These are phyloP conservation scores for Vitis rotundifolia DNA, from an alignment of 164 flowering plant genomes.

Conservation along the genomic window DNA sequence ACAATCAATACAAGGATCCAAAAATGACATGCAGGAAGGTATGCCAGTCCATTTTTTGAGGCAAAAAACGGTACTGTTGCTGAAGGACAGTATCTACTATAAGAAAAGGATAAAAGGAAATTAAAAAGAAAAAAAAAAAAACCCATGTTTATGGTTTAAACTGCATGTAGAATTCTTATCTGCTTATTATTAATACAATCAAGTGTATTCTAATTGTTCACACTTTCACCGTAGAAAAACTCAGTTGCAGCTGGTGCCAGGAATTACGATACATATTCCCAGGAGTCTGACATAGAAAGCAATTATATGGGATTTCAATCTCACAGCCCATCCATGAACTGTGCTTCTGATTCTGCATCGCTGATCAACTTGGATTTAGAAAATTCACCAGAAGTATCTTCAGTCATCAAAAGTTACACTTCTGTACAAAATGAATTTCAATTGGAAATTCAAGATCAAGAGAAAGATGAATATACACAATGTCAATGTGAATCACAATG, in stretches of 20 bases:
- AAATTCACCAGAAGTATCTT: conserved; percentile 22
- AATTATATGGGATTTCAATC: conserved; percentile 20
- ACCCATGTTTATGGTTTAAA: too few relatives aligned
- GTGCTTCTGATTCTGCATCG: conserved; percentile 14
- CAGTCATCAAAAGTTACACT: conserved; percentile 8
- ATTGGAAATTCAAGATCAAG: conserved; percentile 8
- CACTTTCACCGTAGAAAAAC: conserved; percentile 23
- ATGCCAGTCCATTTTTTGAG: background rate
- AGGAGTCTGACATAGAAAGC: conserved; percentile 46
- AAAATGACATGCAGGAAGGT: conserved; percentile 27
- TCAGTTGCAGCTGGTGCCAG: conserved; percentile 12
- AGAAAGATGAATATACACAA: conserved; percentile 2
- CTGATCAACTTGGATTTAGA: conserved; percentile 16
- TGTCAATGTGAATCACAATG: background rate
- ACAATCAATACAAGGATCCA: conserved; percentile 18
- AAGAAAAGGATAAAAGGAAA: background rate
- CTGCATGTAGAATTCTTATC: background rate
- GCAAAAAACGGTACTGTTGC: background rate
- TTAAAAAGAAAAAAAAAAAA: too few relatives aligned
- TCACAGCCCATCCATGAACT: conserved; percentile 15
- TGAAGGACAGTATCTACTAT: background rate
- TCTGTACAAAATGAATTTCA: background rate
- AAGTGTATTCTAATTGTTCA: background rate
- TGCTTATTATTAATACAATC: background rate
- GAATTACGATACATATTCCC: conserved; percentile 29